These are phyloP conservation scores for Eucalyptus tenuipes DNA, from an alignment of 345 rosid species.

Conservation along the genomic window DNA sequence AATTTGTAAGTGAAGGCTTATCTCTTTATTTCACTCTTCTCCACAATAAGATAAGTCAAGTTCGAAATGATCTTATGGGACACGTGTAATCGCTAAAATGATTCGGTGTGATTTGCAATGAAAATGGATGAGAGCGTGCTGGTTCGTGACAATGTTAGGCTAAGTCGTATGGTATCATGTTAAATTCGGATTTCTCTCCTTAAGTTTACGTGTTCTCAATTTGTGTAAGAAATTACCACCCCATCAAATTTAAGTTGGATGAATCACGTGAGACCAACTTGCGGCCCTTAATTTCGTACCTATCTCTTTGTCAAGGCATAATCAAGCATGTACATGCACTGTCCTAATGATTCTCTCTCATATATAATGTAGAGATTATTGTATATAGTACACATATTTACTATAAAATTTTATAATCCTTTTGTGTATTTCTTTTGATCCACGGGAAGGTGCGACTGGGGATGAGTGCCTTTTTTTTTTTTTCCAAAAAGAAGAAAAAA, in stretches of 20 bases:
- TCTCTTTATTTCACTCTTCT: background rate
- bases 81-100: rapidly evolving
- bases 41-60: background rate
- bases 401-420: background rate
- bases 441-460: background rate
- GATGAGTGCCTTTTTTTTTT: background rate
- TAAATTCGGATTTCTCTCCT: background rate
- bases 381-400: background rate
- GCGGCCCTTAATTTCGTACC: background rate
- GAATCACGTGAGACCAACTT: too few species aligned
- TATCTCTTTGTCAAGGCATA: background rate
- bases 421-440: background rate
- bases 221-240: background rate
- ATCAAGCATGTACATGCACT: background rate
- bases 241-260: background rate
- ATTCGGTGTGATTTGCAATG: background rate
- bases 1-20: background rate
- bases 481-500: background rate
- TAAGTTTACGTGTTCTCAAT: background rate
- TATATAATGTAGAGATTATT: background rate
- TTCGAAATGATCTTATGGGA: background rate
- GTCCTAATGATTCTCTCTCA: background rate
- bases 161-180: background rate
- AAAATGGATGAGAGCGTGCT: background rate
- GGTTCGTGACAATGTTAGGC: rapidly evolving